These are phyloP conservation scores for Detonula confervacea DNA, from an alignment of 352 stramenopile genomes.

Conservation along the genomic window DNA sequence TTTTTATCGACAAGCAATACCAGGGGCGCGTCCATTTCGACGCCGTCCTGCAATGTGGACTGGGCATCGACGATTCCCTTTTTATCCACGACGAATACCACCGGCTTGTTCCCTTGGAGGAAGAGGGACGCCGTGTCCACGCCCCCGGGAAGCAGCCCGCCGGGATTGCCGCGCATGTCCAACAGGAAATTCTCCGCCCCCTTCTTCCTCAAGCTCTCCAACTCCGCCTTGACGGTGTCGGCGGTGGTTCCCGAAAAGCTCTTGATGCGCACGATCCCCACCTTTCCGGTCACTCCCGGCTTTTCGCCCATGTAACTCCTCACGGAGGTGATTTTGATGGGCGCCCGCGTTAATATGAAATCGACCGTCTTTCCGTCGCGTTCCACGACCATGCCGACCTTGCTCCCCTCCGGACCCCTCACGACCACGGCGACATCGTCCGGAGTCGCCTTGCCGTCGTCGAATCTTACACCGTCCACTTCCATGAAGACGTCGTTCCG, in stretches of 20 bases:
- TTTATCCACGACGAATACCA: conserved; percentile 61
- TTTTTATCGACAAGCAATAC: conserved; percentile 63
- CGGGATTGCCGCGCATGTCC: conserved; percentile 67
- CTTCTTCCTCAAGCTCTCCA: too few species aligned
- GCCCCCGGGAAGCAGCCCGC: conserved; percentile 67
- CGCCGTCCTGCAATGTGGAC: conserved; percentile 32
- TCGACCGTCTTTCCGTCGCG: conserved; percentile 30
- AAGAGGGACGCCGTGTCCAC: conserved; percentile 69
- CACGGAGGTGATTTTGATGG: conserved; percentile 56
- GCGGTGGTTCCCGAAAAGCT: conserved; percentile 30
- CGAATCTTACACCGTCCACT: too few species aligned
- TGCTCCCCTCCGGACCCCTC: conserved; percentile 45
- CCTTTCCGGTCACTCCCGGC: conserved; percentile 53
- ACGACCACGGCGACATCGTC: conserved; percentile 44
- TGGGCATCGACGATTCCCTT: too few species aligned
- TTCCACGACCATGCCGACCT: conserved; percentile 44
- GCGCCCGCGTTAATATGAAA: conserved; percentile 35
- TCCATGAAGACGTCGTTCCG: conserved; percentile 52
- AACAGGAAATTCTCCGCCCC: too few species aligned
- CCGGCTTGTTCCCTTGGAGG: conserved; percentile 39
- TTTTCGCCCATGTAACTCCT: conserved; percentile 68
- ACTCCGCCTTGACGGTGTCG: too few species aligned
- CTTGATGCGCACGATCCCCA: conserved; percentile 81
- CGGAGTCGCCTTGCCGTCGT: conserved; percentile 48
- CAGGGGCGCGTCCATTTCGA: conserved; percentile 47